Evolutionary conservation across 73 alveolate species (phyloP), one percentile per base, ranked within the genome.

Genomic region (Paraurostyla sp.): DNA sequence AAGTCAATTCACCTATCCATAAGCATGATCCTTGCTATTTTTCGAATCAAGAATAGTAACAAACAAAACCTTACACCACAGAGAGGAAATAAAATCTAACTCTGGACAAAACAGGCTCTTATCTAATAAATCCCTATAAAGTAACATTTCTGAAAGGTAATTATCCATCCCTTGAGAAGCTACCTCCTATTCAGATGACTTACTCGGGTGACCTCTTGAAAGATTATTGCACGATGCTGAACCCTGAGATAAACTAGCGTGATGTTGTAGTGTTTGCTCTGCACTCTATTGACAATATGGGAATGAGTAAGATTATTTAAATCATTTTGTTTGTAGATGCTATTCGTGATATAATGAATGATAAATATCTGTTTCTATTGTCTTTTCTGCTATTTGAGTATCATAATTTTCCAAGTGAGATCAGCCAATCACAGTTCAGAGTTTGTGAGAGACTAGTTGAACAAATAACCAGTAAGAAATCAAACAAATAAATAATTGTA

Each of bases 261-360:
- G 86, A 73, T 48, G 41, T 73, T 46, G 48, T 73, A 23, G 71
- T 73, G 0, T 73, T 73, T 73, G 86, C 86, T 48, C 33, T 73
- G 32, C 86, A 73, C 38, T 73, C 86, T 9, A 73, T 73, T 48
- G 86, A 73, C 27, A 73, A 73, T 73, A 73, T 73, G 86, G 86
- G 86, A 23, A 16, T 23, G 38, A 32, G 86, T 73, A 73, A 73
- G 38, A 23, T 45, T 62, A 23, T 20, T 54, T 54, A 6, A 9
- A 54, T 54, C 15, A 20, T 9, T 18, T 13, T 69, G 6, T 16
- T 41, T 45, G 41, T 73, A 73, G 86, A 73, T 51, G 86, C 86
- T 2, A 73, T 73, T 0, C 42, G 36, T 11, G 86, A 73, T 46
- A 73, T 73, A 6, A 48, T 73, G 71, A 48, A 36, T 25, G 86